Percentiles rank a stretch among this genome's conserved stretches.
phyloP scores from a whole-genome alignment of 208 protist species.

The Tetramitus jugosus region DNA sequence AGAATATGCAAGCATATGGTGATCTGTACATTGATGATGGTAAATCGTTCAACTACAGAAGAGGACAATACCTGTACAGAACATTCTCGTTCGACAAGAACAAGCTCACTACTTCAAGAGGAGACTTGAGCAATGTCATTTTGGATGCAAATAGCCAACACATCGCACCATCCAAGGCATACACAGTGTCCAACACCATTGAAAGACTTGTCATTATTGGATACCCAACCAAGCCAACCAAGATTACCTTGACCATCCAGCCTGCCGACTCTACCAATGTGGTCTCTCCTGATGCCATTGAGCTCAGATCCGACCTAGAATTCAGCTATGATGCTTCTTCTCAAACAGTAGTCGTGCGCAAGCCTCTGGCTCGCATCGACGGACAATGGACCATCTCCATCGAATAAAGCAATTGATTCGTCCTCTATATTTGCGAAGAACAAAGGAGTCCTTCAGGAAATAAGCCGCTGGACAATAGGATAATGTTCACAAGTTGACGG shows the following conservation, averaged over 20 bases:
- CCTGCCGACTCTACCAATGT: not conserved
- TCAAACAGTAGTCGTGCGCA: not conserved
- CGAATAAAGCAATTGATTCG: too few species aligned
- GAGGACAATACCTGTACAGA: constrained; percentile 26
- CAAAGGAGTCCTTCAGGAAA: too few species aligned
- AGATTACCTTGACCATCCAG: not conserved
- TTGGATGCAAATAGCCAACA: not conserved
- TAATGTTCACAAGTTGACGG: too few species aligned
- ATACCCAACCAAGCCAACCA: not conserved
- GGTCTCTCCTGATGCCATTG: not conserved
- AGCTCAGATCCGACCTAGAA: not conserved
- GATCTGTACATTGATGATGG: constrained; percentile 59
- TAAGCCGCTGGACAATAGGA: too few species aligned
- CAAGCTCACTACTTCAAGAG: not conserved
- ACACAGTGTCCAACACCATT: not conserved
- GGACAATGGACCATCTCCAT: not conserved
- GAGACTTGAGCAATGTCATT: not conserved
- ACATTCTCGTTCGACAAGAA: not conserved
- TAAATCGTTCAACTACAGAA: constrained; percentile 42
- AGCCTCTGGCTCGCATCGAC: not conserved
- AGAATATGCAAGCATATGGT: constrained; percentile 32
- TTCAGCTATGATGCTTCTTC: not conserved
- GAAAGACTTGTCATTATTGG: not conserved
- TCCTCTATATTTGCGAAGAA: too few species aligned
- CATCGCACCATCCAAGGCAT: not conserved